These are phyloP conservation scores for Polyplosphaeria fusca DNA, from an alignment of 495 filamentous ascomycete genomes.

Conservation along the genomic window DNA sequence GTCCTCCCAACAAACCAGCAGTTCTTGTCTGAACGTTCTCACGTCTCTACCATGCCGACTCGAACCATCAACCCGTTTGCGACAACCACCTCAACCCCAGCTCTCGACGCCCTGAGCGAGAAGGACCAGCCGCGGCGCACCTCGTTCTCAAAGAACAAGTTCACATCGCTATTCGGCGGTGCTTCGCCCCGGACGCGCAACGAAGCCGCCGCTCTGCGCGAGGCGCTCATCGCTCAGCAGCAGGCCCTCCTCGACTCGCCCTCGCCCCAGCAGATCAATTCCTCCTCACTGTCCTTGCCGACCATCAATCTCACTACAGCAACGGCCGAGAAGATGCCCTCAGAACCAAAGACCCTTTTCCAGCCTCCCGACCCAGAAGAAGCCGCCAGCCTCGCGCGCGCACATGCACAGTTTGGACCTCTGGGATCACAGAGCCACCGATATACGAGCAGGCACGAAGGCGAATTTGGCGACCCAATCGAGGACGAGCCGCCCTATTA, in stretches of 20 bases:
- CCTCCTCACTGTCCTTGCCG: constrained; percentile 74
- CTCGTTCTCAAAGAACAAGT: constrained; percentile 64
- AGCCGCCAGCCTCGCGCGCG: constrained; percentile 65
- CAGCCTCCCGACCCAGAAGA: constrained; percentile 88
- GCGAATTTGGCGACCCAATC: constrained; percentile 74
- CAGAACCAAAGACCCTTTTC: constrained; percentile 72
- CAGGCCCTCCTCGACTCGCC: constrained; percentile 55
- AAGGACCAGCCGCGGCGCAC: constrained; percentile 40
- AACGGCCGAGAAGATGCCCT: constrained; percentile 70
- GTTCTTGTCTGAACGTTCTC: too few species aligned
- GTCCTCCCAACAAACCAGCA: not conserved
- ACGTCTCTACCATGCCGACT: constrained; percentile 38
- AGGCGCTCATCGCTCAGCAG: constrained; percentile 53
- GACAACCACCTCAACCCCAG: constrained; percentile 27
- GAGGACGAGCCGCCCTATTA: constrained; percentile 97
- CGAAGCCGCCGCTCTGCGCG: constrained; percentile 57
- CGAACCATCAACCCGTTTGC: constrained; percentile 42
- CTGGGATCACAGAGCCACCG: constrained; percentile 74
- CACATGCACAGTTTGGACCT: constrained; percentile 90
- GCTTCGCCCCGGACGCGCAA: constrained; percentile 57
- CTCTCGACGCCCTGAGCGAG: constrained; percentile 36
- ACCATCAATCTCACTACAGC: constrained; percentile 91
- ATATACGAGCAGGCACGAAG: constrained; percentile 81
- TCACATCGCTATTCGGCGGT: constrained; percentile 58
- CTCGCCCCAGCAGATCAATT: constrained; percentile 60